These are phyloP conservation scores for Hyaloscypha hepaticicola DNA, from an alignment of 495 filamentous ascomycete genomes.

Conservation along the genomic window DNA sequence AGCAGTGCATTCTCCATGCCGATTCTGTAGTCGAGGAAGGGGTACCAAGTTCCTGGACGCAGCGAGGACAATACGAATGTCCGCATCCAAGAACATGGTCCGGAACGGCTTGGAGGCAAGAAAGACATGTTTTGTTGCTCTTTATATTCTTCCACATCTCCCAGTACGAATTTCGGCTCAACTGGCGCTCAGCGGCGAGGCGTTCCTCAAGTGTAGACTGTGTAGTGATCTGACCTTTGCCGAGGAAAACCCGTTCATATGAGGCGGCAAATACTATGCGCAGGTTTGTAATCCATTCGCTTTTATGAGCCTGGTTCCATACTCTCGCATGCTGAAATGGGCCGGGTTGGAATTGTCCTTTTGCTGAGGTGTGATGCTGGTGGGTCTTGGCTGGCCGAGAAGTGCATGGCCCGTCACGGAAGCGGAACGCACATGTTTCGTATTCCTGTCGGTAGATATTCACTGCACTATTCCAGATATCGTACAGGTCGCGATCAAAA, in stretches of 20 bases:
- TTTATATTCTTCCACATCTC: conserved; percentile 7
- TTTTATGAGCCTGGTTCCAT: neutral
- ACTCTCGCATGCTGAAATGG: neutral
- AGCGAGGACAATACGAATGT: conserved; percentile 16
- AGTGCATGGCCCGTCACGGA: conserved; percentile 2
- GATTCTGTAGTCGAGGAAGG: conserved; percentile 4
- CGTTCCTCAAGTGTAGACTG: neutral
- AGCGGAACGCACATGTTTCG: conserved; percentile 8
- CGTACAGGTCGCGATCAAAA: neutral
- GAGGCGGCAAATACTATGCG: neutral
- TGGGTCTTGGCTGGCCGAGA: conserved; percentile 2
- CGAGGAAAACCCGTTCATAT: neutral
- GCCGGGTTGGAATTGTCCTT: conserved; percentile 1
- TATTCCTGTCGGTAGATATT: neutral
- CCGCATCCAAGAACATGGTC: conserved; percentile 14
- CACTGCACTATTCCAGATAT: neutral
- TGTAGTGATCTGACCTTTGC: neutral
- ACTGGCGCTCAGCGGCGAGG: neutral
- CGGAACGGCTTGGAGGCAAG: conserved; percentile 12
- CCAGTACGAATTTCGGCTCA: neutral
- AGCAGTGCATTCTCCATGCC: conserved; percentile 4
- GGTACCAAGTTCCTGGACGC: conserved; percentile 10
- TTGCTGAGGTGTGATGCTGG: conserved; percentile 12
- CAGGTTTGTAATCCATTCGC: neutral
- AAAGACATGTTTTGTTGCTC: conserved; percentile 12